A percentile compares a stretch with the other conserved stretches of the same genome.
Evolutionary conservation across 2,329 filamentous ascomycete species (phyloP).

Genomic region (Chrysoporthe puriensis): DNA sequence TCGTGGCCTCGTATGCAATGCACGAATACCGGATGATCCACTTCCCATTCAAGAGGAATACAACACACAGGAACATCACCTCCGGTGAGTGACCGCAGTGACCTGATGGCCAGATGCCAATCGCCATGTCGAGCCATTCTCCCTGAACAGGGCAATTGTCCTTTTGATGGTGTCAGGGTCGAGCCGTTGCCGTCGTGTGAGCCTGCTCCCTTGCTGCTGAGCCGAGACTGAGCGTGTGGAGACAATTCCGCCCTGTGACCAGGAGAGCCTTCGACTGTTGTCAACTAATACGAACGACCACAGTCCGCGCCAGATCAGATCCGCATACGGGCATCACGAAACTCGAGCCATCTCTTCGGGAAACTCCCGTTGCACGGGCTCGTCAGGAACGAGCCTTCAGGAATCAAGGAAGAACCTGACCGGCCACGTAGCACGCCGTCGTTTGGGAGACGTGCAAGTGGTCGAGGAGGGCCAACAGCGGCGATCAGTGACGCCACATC

Average conservation of each 20-base stretch:
- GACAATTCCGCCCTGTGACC: background rate
- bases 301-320: background rate
- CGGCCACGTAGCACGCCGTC: background rate
- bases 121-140: background rate
- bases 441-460: background rate
- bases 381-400: background rate
- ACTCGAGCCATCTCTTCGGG: background rate
- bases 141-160: background rate
- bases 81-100: background rate
- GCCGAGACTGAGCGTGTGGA: background rate
- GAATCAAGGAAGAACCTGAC: too few relatives aligned
- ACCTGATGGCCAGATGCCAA: background rate
- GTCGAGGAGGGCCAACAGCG: background rate
- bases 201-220: constrained; percentile 1
- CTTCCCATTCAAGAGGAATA: background rate
- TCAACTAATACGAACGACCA: background rate
- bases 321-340: background rate
- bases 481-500: background rate
- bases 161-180: background rate
- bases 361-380: constrained; percentile 5
- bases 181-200: background rate
- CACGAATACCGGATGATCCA: background rate
- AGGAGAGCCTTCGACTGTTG: background rate
- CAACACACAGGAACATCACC: background rate
- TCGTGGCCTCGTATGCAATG: background rate